Evolutionary conservation across 164 flowering plant genomes (phyloP).

Genomic region (Umbellularia californica): DNA sequence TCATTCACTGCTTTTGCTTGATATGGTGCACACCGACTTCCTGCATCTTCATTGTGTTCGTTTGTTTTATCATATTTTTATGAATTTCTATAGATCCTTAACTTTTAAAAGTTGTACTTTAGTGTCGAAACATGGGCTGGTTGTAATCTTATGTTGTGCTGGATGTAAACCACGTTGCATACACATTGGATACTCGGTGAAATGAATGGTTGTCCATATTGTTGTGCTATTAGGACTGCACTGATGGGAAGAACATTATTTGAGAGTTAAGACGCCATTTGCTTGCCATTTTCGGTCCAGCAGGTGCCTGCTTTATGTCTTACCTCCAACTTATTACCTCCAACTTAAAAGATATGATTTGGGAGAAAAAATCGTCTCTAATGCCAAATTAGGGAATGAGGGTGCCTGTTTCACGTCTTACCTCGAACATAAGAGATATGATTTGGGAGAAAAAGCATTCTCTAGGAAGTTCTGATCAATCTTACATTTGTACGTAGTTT

Average conservation of each 20-base stretch:
- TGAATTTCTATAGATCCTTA: background rate
- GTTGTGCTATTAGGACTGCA: background rate
- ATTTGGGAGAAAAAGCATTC: background rate
- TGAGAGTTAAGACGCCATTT: background rate
- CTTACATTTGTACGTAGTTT: too few relatives aligned
- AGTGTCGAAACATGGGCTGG: background rate
- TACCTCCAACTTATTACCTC: background rate
- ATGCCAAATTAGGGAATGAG: too few relatives aligned
- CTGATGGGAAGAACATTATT: background rate
- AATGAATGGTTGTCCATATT: background rate
- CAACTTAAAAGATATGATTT: too few relatives aligned
- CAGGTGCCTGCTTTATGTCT: background rate
- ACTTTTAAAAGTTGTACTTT: too few relatives aligned
- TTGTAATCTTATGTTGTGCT: background rate
- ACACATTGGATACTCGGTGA: background rate
- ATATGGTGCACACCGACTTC: background rate
- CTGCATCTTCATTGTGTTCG: background rate
- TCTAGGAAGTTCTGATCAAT: too few relatives aligned
- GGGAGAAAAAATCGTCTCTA: background rate
- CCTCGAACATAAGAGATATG: background rate
- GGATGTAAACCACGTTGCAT: background rate
- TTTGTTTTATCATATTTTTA: background rate
- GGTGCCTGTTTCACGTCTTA: background rate
- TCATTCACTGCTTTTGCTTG: constrained; percentile 1
- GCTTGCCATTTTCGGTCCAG: background rate